These are phyloP conservation scores for Galium porrigens DNA, from an alignment of 305 asterid genomes.

Conservation along the genomic window DNA sequence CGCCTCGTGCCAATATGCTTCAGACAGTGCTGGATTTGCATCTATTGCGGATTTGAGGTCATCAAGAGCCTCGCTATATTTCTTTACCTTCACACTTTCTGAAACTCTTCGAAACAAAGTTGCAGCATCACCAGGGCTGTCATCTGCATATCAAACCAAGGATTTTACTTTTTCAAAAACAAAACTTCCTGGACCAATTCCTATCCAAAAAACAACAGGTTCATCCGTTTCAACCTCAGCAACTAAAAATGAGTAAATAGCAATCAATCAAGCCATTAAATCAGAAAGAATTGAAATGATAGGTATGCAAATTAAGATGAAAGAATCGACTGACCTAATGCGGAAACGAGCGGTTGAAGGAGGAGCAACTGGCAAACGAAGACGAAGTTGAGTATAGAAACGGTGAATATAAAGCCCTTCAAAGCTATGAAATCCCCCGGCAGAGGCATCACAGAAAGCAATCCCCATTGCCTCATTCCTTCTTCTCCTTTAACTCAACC, in stretches of 20 bases:
- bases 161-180: not conserved
- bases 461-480: conserved; percentile 32
- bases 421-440: conserved; percentile 42
- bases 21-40: conserved; percentile 67
- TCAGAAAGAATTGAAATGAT: not conserved
- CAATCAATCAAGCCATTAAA: not conserved
- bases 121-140: conserved; percentile 53
- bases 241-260: not conserved
- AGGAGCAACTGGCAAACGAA: conserved; percentile 57
- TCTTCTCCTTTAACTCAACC: not conserved
- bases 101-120: conserved; percentile 60
- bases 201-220: not conserved
- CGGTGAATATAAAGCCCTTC: conserved; percentile 40
- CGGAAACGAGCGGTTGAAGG: conserved; percentile 72
- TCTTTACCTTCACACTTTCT: conserved; percentile 62
- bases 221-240: not conserved
- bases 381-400: conserved; percentile 50
- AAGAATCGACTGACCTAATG: conserved; percentile 30
- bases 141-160: conserved; percentile 32
- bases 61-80: conserved; percentile 67
- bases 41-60: conserved; percentile 78
- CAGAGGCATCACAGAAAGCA: conserved; percentile 9
- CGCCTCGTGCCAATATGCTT: conserved; percentile 68
- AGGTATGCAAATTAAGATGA: not conserved
- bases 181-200: not conserved